Evolutionary conservation across 768 basidiomycete species (phyloP), one percentile per base, ranked within the genome.

Genomic region (Lactarius sanguifluus): DNA sequence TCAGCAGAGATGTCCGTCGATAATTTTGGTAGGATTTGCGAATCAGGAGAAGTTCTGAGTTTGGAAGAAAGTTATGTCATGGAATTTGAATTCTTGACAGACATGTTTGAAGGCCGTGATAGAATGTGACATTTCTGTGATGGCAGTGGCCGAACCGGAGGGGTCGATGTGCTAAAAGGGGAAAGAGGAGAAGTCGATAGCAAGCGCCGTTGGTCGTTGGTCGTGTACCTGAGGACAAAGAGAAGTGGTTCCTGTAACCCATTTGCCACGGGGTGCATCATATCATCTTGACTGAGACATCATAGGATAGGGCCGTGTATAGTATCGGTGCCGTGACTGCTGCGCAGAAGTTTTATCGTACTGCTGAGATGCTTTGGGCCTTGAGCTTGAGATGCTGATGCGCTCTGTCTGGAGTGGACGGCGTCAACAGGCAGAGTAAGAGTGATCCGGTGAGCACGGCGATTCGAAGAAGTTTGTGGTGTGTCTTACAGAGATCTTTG

Each of bases 391-490:
- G 60, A 25, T 23, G 25, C 34, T 18, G 50, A 38, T 40, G 20
- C 50, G 30, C 23, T 7, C 16, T 50, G 47, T 5, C 47, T 23
- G 36, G 23, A 13, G 36, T 62, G 15, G 25, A 20, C 2, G 16
- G 60, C n/a, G 9, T 47, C 47, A 20, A 23, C 38, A 52, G 38
- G 36, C 54, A 52, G 25, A 52, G 23, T 40, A 32, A 10, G 55
- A 8, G 34, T 47, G 56, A 64, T 57, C 62, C 62, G 62, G 56
- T 15, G 18, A 50, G 43, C n/a, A 64, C 62, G 60, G 60, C 8
- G 18, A 30, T 34, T 56, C 30, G 7, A 56, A 56, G 55, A 56
- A 34, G 32, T 32, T 56, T 10, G 25, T 38, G 2, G 25, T 52
- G 23, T 7, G 50, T 52, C 47, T 23, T 47, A 12, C 36, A 12